phyloP scores from a whole-genome alignment of 106 monocot species.

The Dendrobium chrysotoxum region DNA sequence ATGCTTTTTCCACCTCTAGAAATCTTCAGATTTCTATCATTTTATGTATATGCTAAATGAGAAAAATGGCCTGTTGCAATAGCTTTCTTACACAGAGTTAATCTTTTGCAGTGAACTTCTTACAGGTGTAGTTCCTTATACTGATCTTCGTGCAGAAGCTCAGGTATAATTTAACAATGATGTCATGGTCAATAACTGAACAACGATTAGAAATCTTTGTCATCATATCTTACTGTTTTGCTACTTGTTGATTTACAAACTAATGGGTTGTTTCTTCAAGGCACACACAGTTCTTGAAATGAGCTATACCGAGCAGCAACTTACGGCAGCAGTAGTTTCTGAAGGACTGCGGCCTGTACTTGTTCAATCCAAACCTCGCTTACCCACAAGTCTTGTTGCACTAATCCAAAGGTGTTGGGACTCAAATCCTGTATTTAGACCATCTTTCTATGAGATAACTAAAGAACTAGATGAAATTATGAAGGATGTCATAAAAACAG shows the following conservation, averaged over 20 bases:
- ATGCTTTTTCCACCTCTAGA: not conserved
- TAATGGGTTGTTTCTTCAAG: slow-evolving; percentile 23
- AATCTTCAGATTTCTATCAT: not conserved
- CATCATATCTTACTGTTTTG: not conserved
- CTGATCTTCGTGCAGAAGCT: slow-evolving; percentile 87
- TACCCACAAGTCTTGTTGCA: slow-evolving; percentile 38
- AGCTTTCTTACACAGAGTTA: not conserved
- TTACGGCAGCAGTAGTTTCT: slow-evolving; percentile 75
- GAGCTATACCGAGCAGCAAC: slow-evolving; percentile 94
- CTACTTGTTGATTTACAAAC: not conserved
- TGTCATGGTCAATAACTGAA: not conserved
- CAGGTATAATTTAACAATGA: slow-evolving; percentile 45
- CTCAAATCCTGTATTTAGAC: slow-evolving; percentile 52
- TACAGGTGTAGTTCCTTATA: slow-evolving; percentile 95
- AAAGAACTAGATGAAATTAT: slow-evolving; percentile 38
- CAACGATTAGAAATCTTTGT: not conserved
- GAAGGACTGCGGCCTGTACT: slow-evolving; percentile 71
- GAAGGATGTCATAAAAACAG: slow-evolving; percentile 15
- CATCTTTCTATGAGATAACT: slow-evolving; percentile 65
- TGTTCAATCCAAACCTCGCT: slow-evolving; percentile 34
- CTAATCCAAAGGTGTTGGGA: slow-evolving; percentile 81
- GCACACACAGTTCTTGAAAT: slow-evolving; percentile 99
- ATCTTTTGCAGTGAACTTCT: slow-evolving; percentile 81
- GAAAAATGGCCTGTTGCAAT: not conserved
- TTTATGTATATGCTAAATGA: not conserved